Base-by-base conservation (phyloP, 2,329 filamentous ascomycete species). In the Claviceps spartinae region DNA sequence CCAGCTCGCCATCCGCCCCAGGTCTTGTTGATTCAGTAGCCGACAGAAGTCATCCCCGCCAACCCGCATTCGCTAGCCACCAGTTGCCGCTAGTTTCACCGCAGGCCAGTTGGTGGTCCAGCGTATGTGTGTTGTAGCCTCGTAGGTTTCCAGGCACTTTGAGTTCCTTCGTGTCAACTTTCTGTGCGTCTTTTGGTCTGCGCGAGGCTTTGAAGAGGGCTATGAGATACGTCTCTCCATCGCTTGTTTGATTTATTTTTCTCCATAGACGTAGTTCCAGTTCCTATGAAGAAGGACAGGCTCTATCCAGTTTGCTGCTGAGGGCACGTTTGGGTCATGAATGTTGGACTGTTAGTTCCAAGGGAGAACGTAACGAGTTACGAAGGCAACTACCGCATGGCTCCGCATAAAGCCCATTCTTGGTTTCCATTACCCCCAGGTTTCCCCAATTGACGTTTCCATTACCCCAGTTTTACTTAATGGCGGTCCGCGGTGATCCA, bases 381-480 rank as follows among this genome's bases (percentile, higher is more conserved):
- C 8, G 30, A 34, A 34, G 30, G 30, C 9, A 34, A 34, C 30
- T 34, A 34, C 30, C 30, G 8, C 9, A 34, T 34, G 30, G 45
- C n/a, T 11, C 45, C 45, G 26, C 45, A 36, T 9, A 8, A 13
- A 18, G 16, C 8, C 24, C n/a, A 53, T 44, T 48, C 44, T 48
- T 34, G 49, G 50, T 66, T 66, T 66, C 60, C 56, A 66, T 67
- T 67, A 67, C 64, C 63, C 64, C 63, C 63, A 65, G 62, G 53
- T 65, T 67, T 61, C 59, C 57, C 56, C 55, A 51, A 54, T 51
- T 53, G 53, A 53, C 52, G 49, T 65, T 66, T 67, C 60, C 56
- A 66, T 67, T 67, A 67, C 64, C 63, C 64, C 63, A 63, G 65
- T 62, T 61, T 67, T 69, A 68, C 66, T 61, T 67, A 61, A 67